phyloP scores from a whole-genome alignment of 805 yeast genomes.

The Saccharomycopsis fodiens region DNA sequence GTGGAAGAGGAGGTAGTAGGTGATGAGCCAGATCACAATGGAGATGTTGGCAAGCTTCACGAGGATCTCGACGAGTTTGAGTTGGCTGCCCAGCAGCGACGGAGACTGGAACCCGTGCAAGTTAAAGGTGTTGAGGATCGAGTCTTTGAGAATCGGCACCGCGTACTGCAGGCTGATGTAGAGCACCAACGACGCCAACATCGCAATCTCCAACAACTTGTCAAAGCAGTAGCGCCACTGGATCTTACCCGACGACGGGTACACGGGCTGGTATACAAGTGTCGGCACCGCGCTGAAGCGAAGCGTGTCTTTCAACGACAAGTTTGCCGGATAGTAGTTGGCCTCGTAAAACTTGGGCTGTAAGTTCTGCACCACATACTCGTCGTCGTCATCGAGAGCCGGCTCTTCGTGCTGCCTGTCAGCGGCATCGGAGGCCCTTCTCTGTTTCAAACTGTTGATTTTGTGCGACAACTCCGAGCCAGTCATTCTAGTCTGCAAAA shows the following conservation, averaged over 20 bases:
- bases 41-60: slow-evolving; percentile 33
- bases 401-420: neutral
- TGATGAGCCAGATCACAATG: slow-evolving; percentile 36
- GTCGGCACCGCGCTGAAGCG: slow-evolving; percentile 42
- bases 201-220: slow-evolving; percentile 30
- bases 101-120: slow-evolving; percentile 13
- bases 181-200: slow-evolving; percentile 28
- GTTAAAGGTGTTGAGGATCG: slow-evolving; percentile 25
- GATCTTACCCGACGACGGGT: slow-evolving; percentile 31
- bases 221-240: slow-evolving; percentile 28
- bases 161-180: slow-evolving; percentile 35
- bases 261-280: slow-evolving; percentile 40
- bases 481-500: slow-evolving; percentile 14
- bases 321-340: slow-evolving; percentile 33
- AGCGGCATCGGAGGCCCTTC: slow-evolving; percentile 9
- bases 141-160: slow-evolving; percentile 34
- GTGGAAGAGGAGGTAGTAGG: slow-evolving; percentile 37
- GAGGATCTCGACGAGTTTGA: slow-evolving; percentile 29
- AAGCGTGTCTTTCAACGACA: slow-evolving; percentile 29
- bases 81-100: slow-evolving; percentile 1
- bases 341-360: slow-evolving; percentile 29
- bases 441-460: slow-evolving; percentile 11
- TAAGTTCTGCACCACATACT: slow-evolving; percentile 20
- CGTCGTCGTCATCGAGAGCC: neutral
- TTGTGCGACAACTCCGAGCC: slow-evolving; percentile 16